Evolutionary conservation across 2,329 filamentous ascomycete species (phyloP), one percentile per base, ranked within the genome.

Genomic region (Epichloe hybrida): DNA sequence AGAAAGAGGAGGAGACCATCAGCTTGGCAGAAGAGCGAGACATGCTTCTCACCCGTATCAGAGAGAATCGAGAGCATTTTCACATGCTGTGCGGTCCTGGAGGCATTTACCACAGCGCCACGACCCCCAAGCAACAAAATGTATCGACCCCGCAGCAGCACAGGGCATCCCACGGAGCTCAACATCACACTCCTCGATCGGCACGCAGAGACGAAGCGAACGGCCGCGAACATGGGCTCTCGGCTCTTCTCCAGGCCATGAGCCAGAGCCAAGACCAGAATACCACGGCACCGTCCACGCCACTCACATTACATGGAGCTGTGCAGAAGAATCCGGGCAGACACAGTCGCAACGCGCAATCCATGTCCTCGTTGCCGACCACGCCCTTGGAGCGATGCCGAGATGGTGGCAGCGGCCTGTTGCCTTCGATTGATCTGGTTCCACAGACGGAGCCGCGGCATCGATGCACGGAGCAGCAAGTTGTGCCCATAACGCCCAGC

Each of bases 61-160:
- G 86, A 41, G 88, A 95, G 64, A 95, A 95, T 62, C 76, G 91
- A 55, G 86, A 94, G 62, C 89, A 95, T 61, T 82, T 95, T 59
- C 86, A 87, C 52, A 77, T 78, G 61, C 78, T 95, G 46, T 83
- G 86, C 60, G 84, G 86, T 58, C 86, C 87, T 2, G 84, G 85
- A 13, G 81, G 80, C 48, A 78, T 80, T 36, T 81, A 81, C 51
- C 77, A 85, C 53, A 71, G 77, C 52, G 74, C 80, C 52, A 68
- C 83, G 53, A 81, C 79, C 2, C 81, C 83, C 56, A 69, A 74
- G 69, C 65, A 73, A 55, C 65, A 76, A 60, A 57, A 63, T 7
- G 59, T 62, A 13, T 62, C 69, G 21, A 70, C 72, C 5, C 72
- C 75, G 35, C 73, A 74, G 55, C 64, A 69, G 21, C 62, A 62